These are phyloP conservation scores for Astragalus glycyphyllos DNA, from an alignment of 306 rosid species.

Conservation along the genomic window DNA sequence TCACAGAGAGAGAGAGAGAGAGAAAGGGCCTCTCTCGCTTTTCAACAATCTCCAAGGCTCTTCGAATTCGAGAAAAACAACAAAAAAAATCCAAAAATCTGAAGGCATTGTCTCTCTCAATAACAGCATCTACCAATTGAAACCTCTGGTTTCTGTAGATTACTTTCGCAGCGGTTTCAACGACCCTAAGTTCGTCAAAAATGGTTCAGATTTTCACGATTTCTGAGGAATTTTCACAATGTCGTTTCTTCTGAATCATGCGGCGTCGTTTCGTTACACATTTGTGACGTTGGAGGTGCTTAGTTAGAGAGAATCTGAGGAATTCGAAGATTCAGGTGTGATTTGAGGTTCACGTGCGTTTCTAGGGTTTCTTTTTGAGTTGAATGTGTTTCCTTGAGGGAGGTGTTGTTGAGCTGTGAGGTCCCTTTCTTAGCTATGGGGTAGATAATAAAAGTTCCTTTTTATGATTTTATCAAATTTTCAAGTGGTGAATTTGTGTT, in stretches of 20 bases:
- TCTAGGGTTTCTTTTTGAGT: constrained; percentile 67
- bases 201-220: constrained; percentile 41
- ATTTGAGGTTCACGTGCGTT: constrained; percentile 41
- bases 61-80: constrained; percentile 32
- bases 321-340: constrained; percentile 35
- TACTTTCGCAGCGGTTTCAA: constrained; percentile 37
- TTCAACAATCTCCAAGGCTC: constrained; percentile 45
- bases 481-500: constrained; percentile 39
- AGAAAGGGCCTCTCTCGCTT: constrained; percentile 49
- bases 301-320: neutral
- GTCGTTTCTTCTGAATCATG: constrained; percentile 42
- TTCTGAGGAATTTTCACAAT: constrained; percentile 42
- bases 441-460: constrained; percentile 41
- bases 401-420: constrained; percentile 49
- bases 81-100: constrained; percentile 2
- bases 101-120: constrained; percentile 51
- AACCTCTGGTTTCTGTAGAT: constrained; percentile 27
- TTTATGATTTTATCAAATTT: constrained; percentile 28
- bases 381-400: constrained; percentile 46
- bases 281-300: constrained; percentile 1
- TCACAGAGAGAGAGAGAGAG: constrained; percentile 21
- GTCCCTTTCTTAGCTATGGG: constrained; percentile 52
- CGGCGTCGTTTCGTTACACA: constrained; percentile 13
- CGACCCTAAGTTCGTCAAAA: constrained; percentile 41
- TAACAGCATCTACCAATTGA: constrained; percentile 18